Evolutionary conservation across 1,284 basidiomycete genomes (phyloP), one percentile per base, ranked within the genome.

Genomic region (Abortiporus biennis): DNA sequence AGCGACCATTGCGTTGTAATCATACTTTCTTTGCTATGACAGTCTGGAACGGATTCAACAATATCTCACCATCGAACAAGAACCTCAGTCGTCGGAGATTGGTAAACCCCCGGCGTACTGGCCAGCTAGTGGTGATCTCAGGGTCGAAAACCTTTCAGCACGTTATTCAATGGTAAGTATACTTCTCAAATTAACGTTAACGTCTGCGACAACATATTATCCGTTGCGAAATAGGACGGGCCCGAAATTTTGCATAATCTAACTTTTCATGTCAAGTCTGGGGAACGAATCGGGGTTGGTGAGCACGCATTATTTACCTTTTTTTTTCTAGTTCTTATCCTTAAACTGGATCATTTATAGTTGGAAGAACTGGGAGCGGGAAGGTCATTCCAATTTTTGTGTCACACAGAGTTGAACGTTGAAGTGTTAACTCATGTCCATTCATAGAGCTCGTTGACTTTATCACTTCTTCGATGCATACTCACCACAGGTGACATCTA

Each of bases 1-100:
- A 29, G n/a, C n/a, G n/a, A n/a, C n/a, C n/a, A n/a, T n/a, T 8
- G 15, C 24, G 6, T 11, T 19, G 3, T 3, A 8, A 8, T 11
- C 9, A 2, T n/a, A n/a, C n/a, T n/a, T 6, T 4, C n/a, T n/a
- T 16, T 6, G 16, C 19, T 27, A 9, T n/a, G 40, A 24, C 44
- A 80, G 78, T 54, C 66, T 88, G 47, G 85, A 89, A 56, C 73
- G 86, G 24, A 80, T 90, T 40, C 74, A 83, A 52, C 74, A 74
- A 20, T 90, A 88, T 56, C 58, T 85, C 37, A 57, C 67, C 13
- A 85, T 88, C 42, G 85, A 86, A 42, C 84, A 88, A 54, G 87
- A 91, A 54, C 73, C 75, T 2, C 63, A 68, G 40, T 56, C 74
- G 0, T 68, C 69, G 0, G 54, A 62, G 13, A 52, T 58, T 5